Base-by-base conservation (phyloP, 192 early-diverging fungal species). In the Entomortierella beljakovae region DNA sequence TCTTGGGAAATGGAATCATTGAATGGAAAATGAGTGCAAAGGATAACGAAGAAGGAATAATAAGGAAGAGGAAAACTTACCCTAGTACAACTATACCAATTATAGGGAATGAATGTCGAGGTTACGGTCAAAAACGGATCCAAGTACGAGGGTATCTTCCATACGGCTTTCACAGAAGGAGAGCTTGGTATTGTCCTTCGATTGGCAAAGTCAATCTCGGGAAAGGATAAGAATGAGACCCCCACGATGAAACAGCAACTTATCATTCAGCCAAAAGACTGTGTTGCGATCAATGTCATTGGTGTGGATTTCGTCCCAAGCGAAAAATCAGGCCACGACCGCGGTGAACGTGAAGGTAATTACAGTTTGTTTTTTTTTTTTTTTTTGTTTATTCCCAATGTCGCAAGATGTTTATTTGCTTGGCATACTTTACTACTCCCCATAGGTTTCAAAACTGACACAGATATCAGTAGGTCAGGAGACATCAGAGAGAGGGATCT, bases 401-500 rank as follows among this genome's bases (percentile, higher is more conserved):
- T n/a, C n/a, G n/a, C n/a, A n/a, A n/a, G n/a, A n/a, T n/a, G n/a
- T n/a, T n/a, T n/a, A n/a, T n/a, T n/a, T n/a, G n/a, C n/a, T n/a
- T n/a, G n/a, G n/a, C n/a, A n/a, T n/a, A n/a, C n/a, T n/a, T n/a
- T n/a, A n/a, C n/a, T n/a, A n/a, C 22, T 22, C 6, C 52, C 13
- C n/a, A 26, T 42, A 87, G 88, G 84, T 22, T 96, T 99, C 82
- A 90, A 93, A 59, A 97, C 95, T 0, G 98, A 99, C 71, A 88
- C 94, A 0, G 94, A 94, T 54, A 99, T 99, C 64, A 93, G 89
- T 72, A 85, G 91, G 25, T 77, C 82, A 5, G 77, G 84, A 32
- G 87, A 90, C 11, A 82, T 86, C 10, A 85, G 84, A 25, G 94
- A 94, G 80, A 92, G 97, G 23, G 92, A 94, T 68, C 87, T 99